Conservation (phyloP, 2,329 filamentous ascomycete species). For the Hirsutella thompsonii region DNA sequence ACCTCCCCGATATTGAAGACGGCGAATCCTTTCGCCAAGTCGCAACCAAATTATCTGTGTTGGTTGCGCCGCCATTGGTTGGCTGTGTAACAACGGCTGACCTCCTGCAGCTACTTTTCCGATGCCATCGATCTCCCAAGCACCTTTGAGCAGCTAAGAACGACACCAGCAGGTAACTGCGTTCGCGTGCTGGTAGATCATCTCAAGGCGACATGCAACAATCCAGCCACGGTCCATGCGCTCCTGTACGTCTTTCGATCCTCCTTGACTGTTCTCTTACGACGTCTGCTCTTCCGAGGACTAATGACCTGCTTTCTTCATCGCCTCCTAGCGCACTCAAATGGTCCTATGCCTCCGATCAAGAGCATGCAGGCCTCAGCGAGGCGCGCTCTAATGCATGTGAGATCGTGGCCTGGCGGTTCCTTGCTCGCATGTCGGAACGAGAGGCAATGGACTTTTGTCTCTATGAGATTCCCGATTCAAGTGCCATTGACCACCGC, state of each 20-base stretch:
- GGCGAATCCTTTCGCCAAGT: constrained; percentile 50
- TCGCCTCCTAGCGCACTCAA: constrained; percentile 49
- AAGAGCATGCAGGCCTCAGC: constrained; percentile 52
- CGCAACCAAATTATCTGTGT: constrained; percentile 55
- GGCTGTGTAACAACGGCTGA: constrained; percentile 1
- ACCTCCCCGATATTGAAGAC: constrained; percentile 42
- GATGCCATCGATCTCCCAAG: constrained; percentile 51
- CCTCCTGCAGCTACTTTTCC: constrained; percentile 42
- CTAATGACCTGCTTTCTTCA: constrained; percentile 2
- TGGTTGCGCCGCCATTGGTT: constrained; percentile 10
- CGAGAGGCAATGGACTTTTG: constrained; percentile 63
- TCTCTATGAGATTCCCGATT: constrained; percentile 55
- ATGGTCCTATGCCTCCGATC: constrained; percentile 56
- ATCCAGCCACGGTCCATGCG: constrained; percentile 59
- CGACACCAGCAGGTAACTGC: constrained; percentile 47
- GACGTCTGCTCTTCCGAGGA: too few relatives aligned
- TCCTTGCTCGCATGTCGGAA: constrained; percentile 58
- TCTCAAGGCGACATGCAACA: constrained; percentile 48
- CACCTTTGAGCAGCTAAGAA: constrained; percentile 62
- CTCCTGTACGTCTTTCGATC: constrained; percentile 44
- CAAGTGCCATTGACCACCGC: constrained; percentile 10
- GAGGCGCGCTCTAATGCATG: constrained; percentile 61
- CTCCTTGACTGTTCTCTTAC: not conserved
- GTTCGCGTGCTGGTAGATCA: constrained; percentile 49
- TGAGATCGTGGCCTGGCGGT: constrained; percentile 72